phyloP scores from a whole-genome alignment of 2,329 filamentous ascomycete genomes.

The Ampelomyces quisqualis region DNA sequence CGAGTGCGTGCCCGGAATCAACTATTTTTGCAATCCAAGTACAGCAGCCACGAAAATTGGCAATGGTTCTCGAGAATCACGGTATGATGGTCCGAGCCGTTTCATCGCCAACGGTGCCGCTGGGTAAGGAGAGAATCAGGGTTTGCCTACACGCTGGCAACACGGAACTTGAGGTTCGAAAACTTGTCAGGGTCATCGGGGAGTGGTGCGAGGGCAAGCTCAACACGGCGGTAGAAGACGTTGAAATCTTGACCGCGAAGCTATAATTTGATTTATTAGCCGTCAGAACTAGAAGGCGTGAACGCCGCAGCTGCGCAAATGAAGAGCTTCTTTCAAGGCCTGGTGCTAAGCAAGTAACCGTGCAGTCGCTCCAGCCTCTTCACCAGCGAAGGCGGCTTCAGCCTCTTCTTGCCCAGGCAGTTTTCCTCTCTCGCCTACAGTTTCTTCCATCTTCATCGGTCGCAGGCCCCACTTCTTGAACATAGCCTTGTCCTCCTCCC shows the following conservation, averaged over 20 bases:
- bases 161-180: constrained; percentile 40
- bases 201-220: constrained; percentile 29
- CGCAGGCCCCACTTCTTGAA: constrained; percentile 79
- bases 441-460: constrained; percentile 62
- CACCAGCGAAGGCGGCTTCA: constrained; percentile 13
- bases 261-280: constrained; percentile 9
- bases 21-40: constrained; percentile 40
- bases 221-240: background rate
- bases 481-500: constrained; percentile 83
- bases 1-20: constrained; percentile 27
- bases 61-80: constrained; percentile 26
- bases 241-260: background rate
- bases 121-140: constrained; percentile 44
- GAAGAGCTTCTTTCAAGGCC: too few relatives aligned
- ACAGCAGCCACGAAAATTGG: constrained; percentile 30
- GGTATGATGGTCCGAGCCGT: constrained; percentile 44
- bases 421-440: constrained; percentile 30
- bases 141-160: constrained; percentile 48
- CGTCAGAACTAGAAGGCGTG: background rate
- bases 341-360: background rate
- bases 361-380: constrained; percentile 8
- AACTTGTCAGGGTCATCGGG: constrained; percentile 33
- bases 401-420: constrained; percentile 12
- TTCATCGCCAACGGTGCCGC: constrained; percentile 46
- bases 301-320: background rate